Base-by-base conservation (phyloP, 345 rosid genomes). In the Citrus medica region DNA sequence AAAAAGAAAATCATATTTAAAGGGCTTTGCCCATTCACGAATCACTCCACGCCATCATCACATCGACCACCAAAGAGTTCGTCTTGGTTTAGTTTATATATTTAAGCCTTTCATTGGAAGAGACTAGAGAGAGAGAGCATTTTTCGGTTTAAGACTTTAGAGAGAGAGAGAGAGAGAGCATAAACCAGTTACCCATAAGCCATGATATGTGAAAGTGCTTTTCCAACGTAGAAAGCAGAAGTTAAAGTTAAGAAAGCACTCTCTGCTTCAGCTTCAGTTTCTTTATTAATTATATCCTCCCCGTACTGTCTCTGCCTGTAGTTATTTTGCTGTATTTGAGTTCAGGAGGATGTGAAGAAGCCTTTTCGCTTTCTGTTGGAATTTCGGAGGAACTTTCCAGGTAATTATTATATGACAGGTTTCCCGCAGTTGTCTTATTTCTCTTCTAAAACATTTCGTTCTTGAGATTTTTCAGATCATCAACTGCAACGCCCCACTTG, bases 151-250 rank as follows among this genome's bases (percentile, higher is more conserved):
- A 12, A 42, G 51, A 16, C 35, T 4, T 30, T 25, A 37, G 9
- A 77, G 38, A 73, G 58, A 64, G 67, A 28, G 30, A 67, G 51
- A 55, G 69, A 64, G 40, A 40, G 30, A 73, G n/a, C 67, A 38
- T 67, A 35, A 67, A 4, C 48, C 46, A 13, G 51, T 13, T 1
- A 46, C 58, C 21, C 58, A 53, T 5, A 16, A 53, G 21, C 58
- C 70, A 67, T 37, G 70, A 42, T 28, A 61, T 35, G 32, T 74
- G 79, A 64, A 78, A 88, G 89, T 83, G 91, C 76, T 64, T 79
- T 77, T 87, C 92, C 85, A 66, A 84, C 87, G 82, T 67, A 78
- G 83, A 81, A 89, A 84, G 85, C 83, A 69, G 32, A 70, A 77
- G 22, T 35, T 10, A 12, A 17, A 73, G 9, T 14, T 16, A 14